A percentile compares a stretch with the other conserved stretches of the same genome.
phyloP scores from a whole-genome alignment of 352 stramenopile species.

The Pythium rhizo-oryzae region DNA sequence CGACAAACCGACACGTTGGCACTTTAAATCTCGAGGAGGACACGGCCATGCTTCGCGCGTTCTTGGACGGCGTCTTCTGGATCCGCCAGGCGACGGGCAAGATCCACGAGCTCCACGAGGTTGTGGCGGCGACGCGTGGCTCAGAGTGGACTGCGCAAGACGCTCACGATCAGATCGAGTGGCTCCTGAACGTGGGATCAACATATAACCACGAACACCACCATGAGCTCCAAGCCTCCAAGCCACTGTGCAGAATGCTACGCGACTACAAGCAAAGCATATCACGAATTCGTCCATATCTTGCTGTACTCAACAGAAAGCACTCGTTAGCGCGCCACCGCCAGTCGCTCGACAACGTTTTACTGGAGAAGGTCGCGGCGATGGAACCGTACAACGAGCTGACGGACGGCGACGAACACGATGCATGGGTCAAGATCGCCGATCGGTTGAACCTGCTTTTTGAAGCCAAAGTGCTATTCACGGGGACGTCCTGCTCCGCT shows the following conservation, averaged over 20 bases:
- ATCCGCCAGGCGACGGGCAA: background rate
- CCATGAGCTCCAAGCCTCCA: background rate
- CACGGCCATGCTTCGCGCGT: background rate
- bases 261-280: background rate
- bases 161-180: slow-evolving; percentile 5
- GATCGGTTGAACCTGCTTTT: background rate
- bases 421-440: background rate
- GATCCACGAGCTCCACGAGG: background rate
- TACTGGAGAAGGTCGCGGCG: background rate
- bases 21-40: background rate
- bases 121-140: background rate
- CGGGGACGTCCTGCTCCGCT: background rate
- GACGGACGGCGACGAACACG: background rate
- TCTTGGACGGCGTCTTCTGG: slow-evolving; percentile 1
- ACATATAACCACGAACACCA: background rate
- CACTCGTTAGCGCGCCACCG: background rate
- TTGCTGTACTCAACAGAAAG: background rate
- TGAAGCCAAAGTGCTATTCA: background rate
- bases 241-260: background rate
- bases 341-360: background rate
- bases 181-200: background rate
- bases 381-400: background rate
- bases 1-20: no score
- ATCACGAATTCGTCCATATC: background rate
- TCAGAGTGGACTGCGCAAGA: background rate